A percentile compares a stretch with the other conserved stretches of the same genome.
Conservation (phyloP, 2,329 filamentous ascomycete species). For the Pleomassaria siparia region DNA sequence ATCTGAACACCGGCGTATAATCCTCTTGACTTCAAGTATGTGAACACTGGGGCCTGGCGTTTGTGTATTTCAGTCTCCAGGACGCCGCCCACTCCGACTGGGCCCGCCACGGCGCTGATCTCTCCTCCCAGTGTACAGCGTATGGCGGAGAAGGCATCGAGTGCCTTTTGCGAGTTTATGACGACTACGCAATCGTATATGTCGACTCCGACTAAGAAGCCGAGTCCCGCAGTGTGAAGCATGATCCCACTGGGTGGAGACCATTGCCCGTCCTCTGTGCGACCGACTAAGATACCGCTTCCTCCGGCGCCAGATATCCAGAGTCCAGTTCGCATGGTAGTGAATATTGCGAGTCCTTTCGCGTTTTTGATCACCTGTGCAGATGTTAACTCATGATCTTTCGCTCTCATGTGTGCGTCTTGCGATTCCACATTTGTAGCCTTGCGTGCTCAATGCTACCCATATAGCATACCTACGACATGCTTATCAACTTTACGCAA, state of each 20-base stretch:
- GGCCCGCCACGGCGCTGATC: slow-evolving; percentile 74
- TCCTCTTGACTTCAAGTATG: slow-evolving; percentile 85
- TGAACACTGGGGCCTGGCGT: slow-evolving; percentile 72
- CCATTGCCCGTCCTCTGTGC: slow-evolving; percentile 85
- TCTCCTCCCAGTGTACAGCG: slow-evolving; percentile 81
- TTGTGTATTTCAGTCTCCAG: slow-evolving; percentile 71
- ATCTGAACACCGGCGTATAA: slow-evolving; percentile 86
- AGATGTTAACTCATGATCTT: neutral
- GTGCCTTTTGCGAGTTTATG: slow-evolving; percentile 81
- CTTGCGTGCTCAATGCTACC: neutral
- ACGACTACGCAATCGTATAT: slow-evolving; percentile 95
- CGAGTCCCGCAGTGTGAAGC: slow-evolving; percentile 83
- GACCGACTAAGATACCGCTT: slow-evolving; percentile 81
- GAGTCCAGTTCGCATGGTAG: slow-evolving; percentile 89
- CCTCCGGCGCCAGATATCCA: slow-evolving; percentile 92
- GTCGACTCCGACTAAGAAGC: slow-evolving; percentile 88
- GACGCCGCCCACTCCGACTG: slow-evolving; percentile 73
- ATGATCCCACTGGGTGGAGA: slow-evolving; percentile 88
- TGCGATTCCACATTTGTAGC: neutral
- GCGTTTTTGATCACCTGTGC: slow-evolving; percentile 78
- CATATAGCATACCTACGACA: neutral
- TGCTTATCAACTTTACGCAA: neutral
- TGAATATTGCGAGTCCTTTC: slow-evolving; percentile 89
- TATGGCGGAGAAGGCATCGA: slow-evolving; percentile 80
- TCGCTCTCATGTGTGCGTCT: neutral